Evolutionary conservation across 345 rosid genomes (phyloP).

Genomic region (Bretschneidera sinensis): DNA sequence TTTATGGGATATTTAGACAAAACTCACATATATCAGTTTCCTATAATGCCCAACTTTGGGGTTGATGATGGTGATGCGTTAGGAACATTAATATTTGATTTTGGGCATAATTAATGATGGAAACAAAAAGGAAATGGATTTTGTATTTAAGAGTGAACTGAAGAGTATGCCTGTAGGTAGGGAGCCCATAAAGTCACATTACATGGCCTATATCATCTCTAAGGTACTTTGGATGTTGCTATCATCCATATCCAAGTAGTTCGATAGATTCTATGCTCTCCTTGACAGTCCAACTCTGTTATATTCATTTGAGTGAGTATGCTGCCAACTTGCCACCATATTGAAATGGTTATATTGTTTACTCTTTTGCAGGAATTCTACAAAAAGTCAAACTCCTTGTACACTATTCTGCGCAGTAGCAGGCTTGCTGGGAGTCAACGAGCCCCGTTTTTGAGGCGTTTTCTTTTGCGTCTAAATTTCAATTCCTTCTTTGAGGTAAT

Average conservation of each 20-base stretch:
- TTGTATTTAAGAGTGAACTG: too few species aligned
- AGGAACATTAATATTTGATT: too few species aligned
- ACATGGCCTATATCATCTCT: too few species aligned
- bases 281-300: neutral
- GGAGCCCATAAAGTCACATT: too few species aligned
- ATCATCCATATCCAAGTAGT: neutral
- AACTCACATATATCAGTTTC: too few species aligned
- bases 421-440: constrained; percentile 95
- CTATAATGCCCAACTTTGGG: neutral
- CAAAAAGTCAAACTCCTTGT: constrained; percentile 89
- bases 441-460: constrained; percentile 90
- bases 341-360: too few species aligned
- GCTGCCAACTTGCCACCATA: neutral
- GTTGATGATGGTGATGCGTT: neutral
- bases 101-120: too few species aligned
- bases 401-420: constrained; percentile 86
- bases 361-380: constrained; percentile 68
- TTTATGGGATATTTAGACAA: too few species aligned
- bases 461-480: constrained; percentile 85
- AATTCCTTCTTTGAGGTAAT: constrained; percentile 89
- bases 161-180: neutral
- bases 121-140: too few species aligned
- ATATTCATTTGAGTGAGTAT: neutral
- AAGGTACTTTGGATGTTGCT: neutral
- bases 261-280: too few species aligned